phyloP scores from a whole-genome alignment of 106 monocot genomes.

The Allium cepa region DNA sequence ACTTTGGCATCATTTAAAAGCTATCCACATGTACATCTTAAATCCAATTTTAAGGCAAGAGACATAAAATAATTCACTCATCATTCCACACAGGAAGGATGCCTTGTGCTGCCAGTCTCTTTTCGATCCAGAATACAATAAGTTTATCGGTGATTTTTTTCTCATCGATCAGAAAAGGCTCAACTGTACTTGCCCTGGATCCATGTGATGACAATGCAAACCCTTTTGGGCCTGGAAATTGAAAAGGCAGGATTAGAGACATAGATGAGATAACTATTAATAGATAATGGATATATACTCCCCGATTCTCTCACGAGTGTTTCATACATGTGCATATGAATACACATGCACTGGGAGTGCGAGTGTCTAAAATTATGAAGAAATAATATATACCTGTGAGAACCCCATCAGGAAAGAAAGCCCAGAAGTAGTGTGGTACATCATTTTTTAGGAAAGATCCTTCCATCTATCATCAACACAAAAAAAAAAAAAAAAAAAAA shows the following conservation, averaged over 20 bases:
- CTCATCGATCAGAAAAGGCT: constrained; percentile 87
- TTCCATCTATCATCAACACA: constrained; percentile 41
- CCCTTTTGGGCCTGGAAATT: constrained; percentile 69
- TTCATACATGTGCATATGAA: neutral
- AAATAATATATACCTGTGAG: constrained; percentile 34
- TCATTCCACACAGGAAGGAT: constrained; percentile 82
- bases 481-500: neutral
- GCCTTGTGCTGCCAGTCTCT: constrained; percentile 80
- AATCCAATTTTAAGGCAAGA: too few species aligned
- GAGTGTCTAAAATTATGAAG: neutral
- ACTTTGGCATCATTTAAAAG: too few species aligned
- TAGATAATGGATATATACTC: neutral
- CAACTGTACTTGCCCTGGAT: constrained; percentile 58
- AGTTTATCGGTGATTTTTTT: constrained; percentile 55
- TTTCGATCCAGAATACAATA: constrained; percentile 79
- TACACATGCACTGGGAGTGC: neutral
- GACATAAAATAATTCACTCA: neutral
- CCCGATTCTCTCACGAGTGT: neutral
- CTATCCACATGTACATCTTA: too few species aligned
- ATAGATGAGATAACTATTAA: neutral
- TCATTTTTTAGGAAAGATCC: constrained; percentile 69
- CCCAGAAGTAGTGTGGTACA: constrained; percentile 71
- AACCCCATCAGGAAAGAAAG: constrained; percentile 68
- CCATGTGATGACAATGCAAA: constrained; percentile 64
- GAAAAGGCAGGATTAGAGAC: neutral